A percentile compares a stretch with the other conserved stretches of the same genome.
Evolutionary conservation across 208 protist genomes (phyloP).

Genomic region (Crithidia acanthocephali): DNA sequence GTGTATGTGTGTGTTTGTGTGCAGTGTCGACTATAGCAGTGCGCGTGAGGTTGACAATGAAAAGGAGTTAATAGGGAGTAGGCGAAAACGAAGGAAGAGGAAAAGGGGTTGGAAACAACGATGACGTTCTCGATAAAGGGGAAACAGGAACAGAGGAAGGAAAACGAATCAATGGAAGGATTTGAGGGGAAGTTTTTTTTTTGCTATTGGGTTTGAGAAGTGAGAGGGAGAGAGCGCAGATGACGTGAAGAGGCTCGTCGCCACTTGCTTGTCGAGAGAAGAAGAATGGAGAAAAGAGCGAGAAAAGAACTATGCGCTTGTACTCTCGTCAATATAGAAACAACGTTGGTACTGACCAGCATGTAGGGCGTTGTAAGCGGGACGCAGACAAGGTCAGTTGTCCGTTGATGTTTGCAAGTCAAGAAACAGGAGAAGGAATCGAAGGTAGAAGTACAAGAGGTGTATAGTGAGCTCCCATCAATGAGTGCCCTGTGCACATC

Average conservation of each 20-base stretch:
- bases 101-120: neutral
- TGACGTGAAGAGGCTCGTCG: too few species aligned
- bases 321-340: neutral
- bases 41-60: too few species aligned
- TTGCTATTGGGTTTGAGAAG: neutral
- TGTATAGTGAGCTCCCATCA: too few species aligned
- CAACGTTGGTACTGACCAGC: neutral
- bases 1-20: too few species aligned
- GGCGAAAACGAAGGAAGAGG: neutral
- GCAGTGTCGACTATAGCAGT: too few species aligned
- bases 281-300: neutral
- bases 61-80: too few species aligned
- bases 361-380: neutral
- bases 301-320: neutral
- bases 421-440: too few species aligned
- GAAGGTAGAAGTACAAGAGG: too few species aligned
- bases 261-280: neutral
- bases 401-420: too few species aligned
- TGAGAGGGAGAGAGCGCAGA: neutral
- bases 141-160: neutral
- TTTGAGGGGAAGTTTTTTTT: neutral
- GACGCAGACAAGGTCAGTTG: too few species aligned
- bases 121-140: constrained; percentile 1
- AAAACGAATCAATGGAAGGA: constrained; percentile 12
- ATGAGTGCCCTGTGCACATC: too few species aligned